Conservation (phyloP, 768 basidiomycete genomes). For the Crucibulum laeve region DNA sequence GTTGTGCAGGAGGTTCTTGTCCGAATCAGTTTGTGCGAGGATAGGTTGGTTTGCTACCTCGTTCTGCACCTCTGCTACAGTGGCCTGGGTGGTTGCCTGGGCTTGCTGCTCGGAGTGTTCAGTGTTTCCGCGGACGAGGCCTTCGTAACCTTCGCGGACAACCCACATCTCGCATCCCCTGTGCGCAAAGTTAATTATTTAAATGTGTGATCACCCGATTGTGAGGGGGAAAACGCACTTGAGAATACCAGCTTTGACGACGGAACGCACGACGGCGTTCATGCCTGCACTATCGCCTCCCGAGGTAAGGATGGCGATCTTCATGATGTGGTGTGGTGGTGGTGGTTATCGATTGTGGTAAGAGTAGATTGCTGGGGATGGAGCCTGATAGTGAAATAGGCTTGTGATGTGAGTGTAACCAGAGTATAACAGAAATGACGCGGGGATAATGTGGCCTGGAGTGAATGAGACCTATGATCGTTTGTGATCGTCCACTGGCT, state of each 20-base stretch:
- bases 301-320: constrained; percentile 90
- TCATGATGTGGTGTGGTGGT: constrained; percentile 42
- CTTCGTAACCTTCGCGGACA: constrained; percentile 98
- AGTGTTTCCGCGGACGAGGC: constrained; percentile 89
- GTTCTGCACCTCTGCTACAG: constrained; percentile 11
- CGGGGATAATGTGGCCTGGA: neutral
- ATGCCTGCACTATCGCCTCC: constrained; percentile 98
- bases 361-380: no score
- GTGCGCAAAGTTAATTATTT: constrained; percentile 5
- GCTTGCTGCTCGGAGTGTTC: constrained; percentile 21
- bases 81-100: constrained; percentile 13
- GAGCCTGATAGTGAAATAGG: neutral
- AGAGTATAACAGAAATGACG: neutral
- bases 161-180: constrained; percentile 97
- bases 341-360: neutral
- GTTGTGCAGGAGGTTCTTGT: constrained; percentile 53
- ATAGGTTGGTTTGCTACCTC: constrained; percentile 10
- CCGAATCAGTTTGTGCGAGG: constrained; percentile 17
- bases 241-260: constrained; percentile 89
- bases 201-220: neutral
- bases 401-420: neutral
- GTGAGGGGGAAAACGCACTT: constrained; percentile 47
- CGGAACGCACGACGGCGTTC: constrained; percentile 92
- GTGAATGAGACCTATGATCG: neutral
- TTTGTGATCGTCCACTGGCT: neutral